Conservation (phyloP, 2,329 filamentous ascomycete genomes). For the Stagonosporopsis vannaccii region DNA sequence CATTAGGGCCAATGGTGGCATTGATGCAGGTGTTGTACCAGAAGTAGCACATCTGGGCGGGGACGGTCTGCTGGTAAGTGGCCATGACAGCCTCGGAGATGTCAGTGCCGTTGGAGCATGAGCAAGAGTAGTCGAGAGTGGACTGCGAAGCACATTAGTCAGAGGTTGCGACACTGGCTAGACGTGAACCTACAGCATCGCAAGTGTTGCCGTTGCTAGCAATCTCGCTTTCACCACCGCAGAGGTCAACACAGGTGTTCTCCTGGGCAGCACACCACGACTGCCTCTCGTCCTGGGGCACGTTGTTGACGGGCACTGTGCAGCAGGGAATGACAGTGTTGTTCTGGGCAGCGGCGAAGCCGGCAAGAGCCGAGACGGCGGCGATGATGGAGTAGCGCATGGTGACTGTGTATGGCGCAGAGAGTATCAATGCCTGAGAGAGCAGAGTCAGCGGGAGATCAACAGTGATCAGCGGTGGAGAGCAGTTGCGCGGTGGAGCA, state of each 20-base stretch:
- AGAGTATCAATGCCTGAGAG: slow-evolving; percentile 49
- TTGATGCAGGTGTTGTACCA: slow-evolving; percentile 56
- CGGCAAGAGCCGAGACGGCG: slow-evolving; percentile 56
- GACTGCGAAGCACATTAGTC: slow-evolving; percentile 49
- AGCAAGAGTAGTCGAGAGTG: slow-evolving; percentile 63
- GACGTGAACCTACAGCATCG: slow-evolving; percentile 58
- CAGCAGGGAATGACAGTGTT: slow-evolving; percentile 48
- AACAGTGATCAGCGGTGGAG: slow-evolving; percentile 20
- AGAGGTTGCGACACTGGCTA: no score
- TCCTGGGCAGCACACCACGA: slow-evolving; percentile 66
- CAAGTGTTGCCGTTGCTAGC: slow-evolving; percentile 61
- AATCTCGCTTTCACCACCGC: slow-evolving; percentile 55
- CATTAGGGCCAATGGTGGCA: slow-evolving; percentile 32
- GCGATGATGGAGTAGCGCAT: slow-evolving; percentile 60
- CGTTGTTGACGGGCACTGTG: slow-evolving; percentile 52
- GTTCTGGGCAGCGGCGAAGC: slow-evolving; percentile 56
- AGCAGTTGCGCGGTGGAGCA: slow-evolving; percentile 12
- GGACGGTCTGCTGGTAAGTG: slow-evolving; percentile 65
- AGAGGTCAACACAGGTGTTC: slow-evolving; percentile 68
- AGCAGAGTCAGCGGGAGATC: slow-evolving; percentile 36
- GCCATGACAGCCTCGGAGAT: slow-evolving; percentile 46
- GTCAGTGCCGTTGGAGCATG: slow-evolving; percentile 64
- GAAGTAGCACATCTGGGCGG: slow-evolving; percentile 65
- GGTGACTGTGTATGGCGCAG: slow-evolving; percentile 37
- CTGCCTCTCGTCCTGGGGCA: slow-evolving; percentile 49